phyloP scores from a whole-genome alignment of 176 grass and related monocot species.

The Dendrocalamus sinicus region DNA sequence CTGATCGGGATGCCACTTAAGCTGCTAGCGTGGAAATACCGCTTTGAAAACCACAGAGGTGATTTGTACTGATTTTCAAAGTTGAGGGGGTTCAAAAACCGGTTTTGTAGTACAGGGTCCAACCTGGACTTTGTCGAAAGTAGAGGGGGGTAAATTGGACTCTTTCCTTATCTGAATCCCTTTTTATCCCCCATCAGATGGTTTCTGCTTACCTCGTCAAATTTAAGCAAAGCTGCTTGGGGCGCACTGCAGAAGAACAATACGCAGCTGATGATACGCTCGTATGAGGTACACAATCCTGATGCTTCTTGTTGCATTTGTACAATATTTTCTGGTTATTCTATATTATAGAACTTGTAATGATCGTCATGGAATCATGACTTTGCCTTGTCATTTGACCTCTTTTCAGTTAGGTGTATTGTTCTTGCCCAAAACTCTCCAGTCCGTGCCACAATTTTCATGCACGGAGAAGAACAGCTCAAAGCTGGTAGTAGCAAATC shows the following conservation, averaged over 20 bases:
- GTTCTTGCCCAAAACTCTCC: constrained; percentile 69
- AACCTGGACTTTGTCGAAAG: neutral
- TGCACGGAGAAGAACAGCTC: constrained; percentile 52
- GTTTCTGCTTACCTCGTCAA: constrained; percentile 94
- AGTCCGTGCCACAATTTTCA: constrained; percentile 53
- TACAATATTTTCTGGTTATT: neutral
- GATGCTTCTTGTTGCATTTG: constrained; percentile 27
- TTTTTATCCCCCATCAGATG: constrained; percentile 54
- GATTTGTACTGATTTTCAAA: neutral
- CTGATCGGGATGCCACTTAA: neutral
- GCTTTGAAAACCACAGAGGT: neutral
- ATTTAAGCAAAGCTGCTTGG: constrained; percentile 99
- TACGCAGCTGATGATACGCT: constrained; percentile 95
- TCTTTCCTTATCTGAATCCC: neutral
- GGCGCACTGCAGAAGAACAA: constrained; percentile 95
- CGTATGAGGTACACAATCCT: constrained; percentile 72
- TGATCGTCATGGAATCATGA: neutral
- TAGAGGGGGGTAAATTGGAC: neutral
- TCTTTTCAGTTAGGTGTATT: constrained; percentile 76
- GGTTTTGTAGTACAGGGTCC: neutral
- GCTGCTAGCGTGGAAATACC: neutral
- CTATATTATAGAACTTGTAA: neutral
- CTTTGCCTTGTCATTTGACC: constrained; percentile 4
- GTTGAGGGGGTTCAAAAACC: neutral
- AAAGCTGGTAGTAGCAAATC: constrained; percentile 36